phyloP scores from a whole-genome alignment of 176 grass and related monocot species.

The Elaeis guineensis region DNA sequence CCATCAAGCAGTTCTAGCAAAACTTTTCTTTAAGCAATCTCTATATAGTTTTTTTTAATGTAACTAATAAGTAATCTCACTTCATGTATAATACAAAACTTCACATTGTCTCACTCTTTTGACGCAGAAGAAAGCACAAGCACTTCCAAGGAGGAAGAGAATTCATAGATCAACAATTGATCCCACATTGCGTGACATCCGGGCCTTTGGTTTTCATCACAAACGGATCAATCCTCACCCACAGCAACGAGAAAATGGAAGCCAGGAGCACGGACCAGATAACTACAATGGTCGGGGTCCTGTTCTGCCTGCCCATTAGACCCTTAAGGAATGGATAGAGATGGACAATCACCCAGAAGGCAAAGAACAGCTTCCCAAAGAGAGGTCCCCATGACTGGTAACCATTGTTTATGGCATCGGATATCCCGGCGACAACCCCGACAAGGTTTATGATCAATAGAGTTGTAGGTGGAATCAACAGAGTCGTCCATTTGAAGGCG shows the following conservation, averaged over 20 bases:
- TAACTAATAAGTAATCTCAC: too few relatives aligned
- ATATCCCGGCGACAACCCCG: constrained; percentile 84
- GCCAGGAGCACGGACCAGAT: constrained; percentile 89
- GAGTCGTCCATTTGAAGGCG: constrained; percentile 95
- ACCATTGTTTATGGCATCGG: constrained; percentile 89
- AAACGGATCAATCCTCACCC: constrained; percentile 92
- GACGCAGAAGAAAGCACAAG: too few relatives aligned
- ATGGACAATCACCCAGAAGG: constrained; percentile 97
- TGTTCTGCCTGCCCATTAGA: constrained; percentile 85
- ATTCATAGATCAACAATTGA: constrained; percentile 54
- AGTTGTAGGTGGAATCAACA: constrained; percentile 85
- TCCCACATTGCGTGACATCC: constrained; percentile 75
- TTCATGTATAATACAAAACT: too few relatives aligned
- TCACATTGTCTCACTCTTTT: too few relatives aligned
- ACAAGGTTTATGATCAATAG: constrained; percentile 89
- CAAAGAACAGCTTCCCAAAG: constrained; percentile 90
- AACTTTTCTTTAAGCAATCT: too few relatives aligned
- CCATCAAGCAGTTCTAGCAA: too few relatives aligned
- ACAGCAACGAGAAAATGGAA: constrained; percentile 94
- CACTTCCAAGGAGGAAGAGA: too few relatives aligned
- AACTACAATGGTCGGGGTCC: constrained; percentile 84
- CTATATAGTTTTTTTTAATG: too few relatives aligned
- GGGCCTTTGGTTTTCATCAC: constrained; percentile 72
- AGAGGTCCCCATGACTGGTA: constrained; percentile 88
- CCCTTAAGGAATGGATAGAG: constrained; percentile 97